A percentile compares a stretch with the other conserved stretches of the same genome.
Evolutionary conservation across 768 basidiomycete genomes (phyloP).

Genomic region (Lactifluus pinguis): DNA sequence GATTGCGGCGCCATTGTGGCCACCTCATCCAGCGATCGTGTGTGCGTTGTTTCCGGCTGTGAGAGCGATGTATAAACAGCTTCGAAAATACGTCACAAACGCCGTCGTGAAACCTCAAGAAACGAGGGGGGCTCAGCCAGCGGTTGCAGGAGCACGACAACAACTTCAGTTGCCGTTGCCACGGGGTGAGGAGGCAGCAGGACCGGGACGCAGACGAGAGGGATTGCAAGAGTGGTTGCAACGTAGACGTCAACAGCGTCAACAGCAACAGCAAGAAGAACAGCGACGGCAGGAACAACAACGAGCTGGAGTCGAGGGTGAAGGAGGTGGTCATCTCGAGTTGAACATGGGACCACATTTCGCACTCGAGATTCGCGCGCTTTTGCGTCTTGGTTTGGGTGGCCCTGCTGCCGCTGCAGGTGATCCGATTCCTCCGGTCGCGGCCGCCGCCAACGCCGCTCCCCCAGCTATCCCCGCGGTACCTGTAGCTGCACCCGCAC

Average conservation of each 20-base stretch:
- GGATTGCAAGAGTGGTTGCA: neutral
- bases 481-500: neutral
- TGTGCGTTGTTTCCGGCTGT: conserved; percentile 25
- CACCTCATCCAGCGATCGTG: conserved; percentile 27
- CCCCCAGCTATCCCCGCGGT: neutral
- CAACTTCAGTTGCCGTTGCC: neutral
- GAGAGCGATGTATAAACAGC: conserved; percentile 20
- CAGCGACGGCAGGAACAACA: neutral
- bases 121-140: neutral
- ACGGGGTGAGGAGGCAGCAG: too few species aligned
- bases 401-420: neutral
- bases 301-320: neutral
- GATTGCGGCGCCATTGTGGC: conserved; percentile 23
- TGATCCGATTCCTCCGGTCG: neutral
- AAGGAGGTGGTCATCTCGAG: conserved; percentile 21
- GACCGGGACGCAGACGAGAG: neutral
- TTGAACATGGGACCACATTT: conserved; percentile 19
- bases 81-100: conserved; percentile 19
- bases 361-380: conserved; percentile 5
- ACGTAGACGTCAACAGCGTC: neutral
- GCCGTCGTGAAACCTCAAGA: conserved; percentile 18
- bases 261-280: neutral
- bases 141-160: neutral
- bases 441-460: neutral
- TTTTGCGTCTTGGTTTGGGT: neutral